These are phyloP conservation scores for Stagonosporopsis vannaccii DNA, from an alignment of 2,329 filamentous ascomycete species.

Conservation along the genomic window DNA sequence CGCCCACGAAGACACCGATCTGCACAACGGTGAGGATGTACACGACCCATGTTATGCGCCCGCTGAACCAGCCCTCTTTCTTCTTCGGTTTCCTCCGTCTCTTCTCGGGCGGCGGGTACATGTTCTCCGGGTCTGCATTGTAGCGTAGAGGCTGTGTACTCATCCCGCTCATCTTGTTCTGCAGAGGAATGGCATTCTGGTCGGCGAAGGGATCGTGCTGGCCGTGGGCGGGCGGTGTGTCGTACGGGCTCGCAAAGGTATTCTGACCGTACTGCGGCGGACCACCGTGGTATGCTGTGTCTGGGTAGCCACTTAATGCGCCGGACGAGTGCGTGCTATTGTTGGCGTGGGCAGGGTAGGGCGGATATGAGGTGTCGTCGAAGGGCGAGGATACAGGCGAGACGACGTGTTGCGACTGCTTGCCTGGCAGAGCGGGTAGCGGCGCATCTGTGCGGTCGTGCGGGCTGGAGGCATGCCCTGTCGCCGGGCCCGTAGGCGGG, in stretches of 20 bases:
- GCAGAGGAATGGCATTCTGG: conserved; percentile 58
- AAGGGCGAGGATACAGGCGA: conserved; percentile 46
- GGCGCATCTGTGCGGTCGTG: conserved; percentile 51
- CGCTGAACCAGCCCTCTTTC: conserved; percentile 63
- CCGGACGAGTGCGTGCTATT: conserved; percentile 42
- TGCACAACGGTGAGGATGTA: conserved; percentile 81
- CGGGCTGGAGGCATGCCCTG: conserved; percentile 20
- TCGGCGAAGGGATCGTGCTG: conserved; percentile 62
- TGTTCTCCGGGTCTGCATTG: conserved; percentile 51
- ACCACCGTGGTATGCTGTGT: conserved; percentile 67
- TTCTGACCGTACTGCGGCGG: conserved; percentile 37
- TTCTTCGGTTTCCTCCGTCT: conserved; percentile 36
- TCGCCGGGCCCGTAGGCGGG: conserved; percentile 37
- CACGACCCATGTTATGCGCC: conserved; percentile 77
- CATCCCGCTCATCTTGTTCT: conserved; percentile 47
- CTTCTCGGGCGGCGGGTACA: conserved; percentile 35
- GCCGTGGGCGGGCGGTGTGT: conserved; percentile 56
- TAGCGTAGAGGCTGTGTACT: conserved; percentile 49
- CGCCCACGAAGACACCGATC: conserved; percentile 84
- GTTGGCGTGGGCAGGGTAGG: conserved; percentile 50
- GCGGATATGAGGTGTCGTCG: conserved; percentile 55
- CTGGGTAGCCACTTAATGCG: conserved; percentile 64
- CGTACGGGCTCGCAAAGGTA: conserved; percentile 34
- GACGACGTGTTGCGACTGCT: conserved; percentile 28
- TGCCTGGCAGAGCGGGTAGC: conserved; percentile 42